Evolutionary conservation across 257 asterid species (phyloP), one percentile per base, ranked within the genome.

Genomic region (Petrea volubilis): DNA sequence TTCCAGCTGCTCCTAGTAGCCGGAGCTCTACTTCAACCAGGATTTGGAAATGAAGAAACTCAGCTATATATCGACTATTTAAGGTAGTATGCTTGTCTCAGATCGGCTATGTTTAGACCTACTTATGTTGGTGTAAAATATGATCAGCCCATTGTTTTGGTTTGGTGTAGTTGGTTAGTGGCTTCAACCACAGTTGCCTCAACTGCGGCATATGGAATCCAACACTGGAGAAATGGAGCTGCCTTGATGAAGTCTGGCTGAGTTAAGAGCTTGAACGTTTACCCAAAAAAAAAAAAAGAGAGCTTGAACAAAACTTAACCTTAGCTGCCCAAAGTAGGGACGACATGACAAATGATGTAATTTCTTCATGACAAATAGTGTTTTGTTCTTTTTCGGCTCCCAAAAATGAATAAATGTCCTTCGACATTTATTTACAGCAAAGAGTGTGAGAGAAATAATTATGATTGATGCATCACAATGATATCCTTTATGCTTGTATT

Each of bases 21-120:
- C 27, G 95, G 85, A 29, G 98, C 98, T 43, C 88, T 95, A 49
- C 95, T 95, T 77, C 98, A 95, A 74, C 99, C 99, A n/a, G 92
- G 74, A 65, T 83, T 90, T 51, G 99, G 98, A 41, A 87, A 71
- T 27, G 96, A 77, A 76, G 99, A 81, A 68, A 91, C 96, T 36
- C 88, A 50, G 71, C 62, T 75, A 3, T 95, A 80, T 68, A 80
- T 95, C 68, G 71, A 79, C 64, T 83, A 81, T 47, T 74, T 95
- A 61, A 92, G 99, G 99, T 92, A 74, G 29, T 11, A 62, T 36
- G 36, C 46, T 68, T 50, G 43, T 49, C 50, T 62, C 40, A 17
- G 43, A 38, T 9, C 2, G 3, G 15, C 60, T 43, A 52, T 43
- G 31, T 41, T 25, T 50, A 21, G 10, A 44, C 64, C 14, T 34